Evolutionary conservation across 2,329 filamentous ascomycete species (phyloP), one percentile per base, ranked within the genome.

Genomic region (Colletotrichum ledebouriae): DNA sequence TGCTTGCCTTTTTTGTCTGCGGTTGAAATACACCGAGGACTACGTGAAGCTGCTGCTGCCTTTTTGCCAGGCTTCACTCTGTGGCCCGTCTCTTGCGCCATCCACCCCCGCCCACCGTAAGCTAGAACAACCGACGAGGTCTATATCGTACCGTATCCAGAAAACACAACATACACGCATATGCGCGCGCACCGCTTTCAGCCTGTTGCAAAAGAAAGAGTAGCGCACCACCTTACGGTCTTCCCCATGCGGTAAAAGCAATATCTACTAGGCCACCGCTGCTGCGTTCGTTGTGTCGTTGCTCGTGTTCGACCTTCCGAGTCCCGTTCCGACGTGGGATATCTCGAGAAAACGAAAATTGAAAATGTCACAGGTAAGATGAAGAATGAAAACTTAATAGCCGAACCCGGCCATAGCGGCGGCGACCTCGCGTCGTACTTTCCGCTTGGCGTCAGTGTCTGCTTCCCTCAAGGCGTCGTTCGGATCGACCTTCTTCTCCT

Each of bases 401-500:
- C 69, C 69, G 9, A 70, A 29, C 39, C 66, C 69, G 25, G 55
- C 69, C 12, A 70, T 44, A 15, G 69, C 69, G 5, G 59, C 61
- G 7, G 33, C 42, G 1, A 70, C 58, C 17, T 71, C 69, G 11
- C 67, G 69, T 34, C 53, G 62, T 47, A 71, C 46, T 37, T 53
- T 67, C 47, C 62, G 62, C 57, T 67, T 69, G 12, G 59, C 61
- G 20, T 57, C 29, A 4, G 61, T 41, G 34, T 70, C 58, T 25
- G 53, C 52, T 62, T 69, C 49, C 60, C 60, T 69, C 29, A 69
- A 47, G 33, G 61, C 69, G 49, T 63, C 69, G 37, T 67, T 69
- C 1, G 69, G 65, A 46, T 70, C 69, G 29, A 29, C 29, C 60
- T 62, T 70, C 42, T 64, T 61, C 15, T 70, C 65, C 7, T 34